Evolutionary conservation across 2,329 filamentous ascomycete species (phyloP), one percentile per base, ranked within the genome.

Genomic region (Pseudogymnoascus sp.): DNA sequence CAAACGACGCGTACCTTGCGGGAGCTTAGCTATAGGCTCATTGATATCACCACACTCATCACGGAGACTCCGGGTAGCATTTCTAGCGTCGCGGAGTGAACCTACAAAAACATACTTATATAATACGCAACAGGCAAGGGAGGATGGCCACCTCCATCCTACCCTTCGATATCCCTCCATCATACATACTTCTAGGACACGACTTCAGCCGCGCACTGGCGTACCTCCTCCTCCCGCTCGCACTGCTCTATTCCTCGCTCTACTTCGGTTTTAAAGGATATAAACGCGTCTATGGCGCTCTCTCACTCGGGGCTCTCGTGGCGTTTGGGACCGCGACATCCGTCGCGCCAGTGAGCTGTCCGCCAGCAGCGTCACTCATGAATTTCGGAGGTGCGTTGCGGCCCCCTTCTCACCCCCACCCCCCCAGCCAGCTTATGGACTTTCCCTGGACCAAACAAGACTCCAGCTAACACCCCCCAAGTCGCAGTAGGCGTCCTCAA

Each of bases 401-500:
- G 63, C 14, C 46, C 16, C 40, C 31, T 2, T 2, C 22, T 19
- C 10, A 35, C 33, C 16, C 12, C 26, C 22, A 1, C 11, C 4
- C 33, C n/a, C 11, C 31, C 28, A 22, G 16, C 41, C 41, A 41
- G 28, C 19, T 8, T 19, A 6, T 31, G 11, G 19, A n/a, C 19
- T 38, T 24, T 26, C n/a, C 26, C 31, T 40, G 6, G 35, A 22
- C 33, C 24, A 28, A 61, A 46, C 10, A 60, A 43, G 26, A 19
- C 31, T n/a, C 38, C 16, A 60, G 41, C 28, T 61, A 61, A 59
- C 56, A 10, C 22, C 6, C 31, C 11, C 63, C 3, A 12, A 74
- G 75, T 75, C 67, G 73, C 72, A 19, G 73, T 75, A 63, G 75
- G 72, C 1, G 72, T 70, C 60, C 76, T 78, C 75, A 78, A 77